Evolutionary conservation across 1,284 basidiomycete species (phyloP), one percentile per base, ranked within the genome.

Genomic region (Microbotryum lychnidis-dioicae): DNA sequence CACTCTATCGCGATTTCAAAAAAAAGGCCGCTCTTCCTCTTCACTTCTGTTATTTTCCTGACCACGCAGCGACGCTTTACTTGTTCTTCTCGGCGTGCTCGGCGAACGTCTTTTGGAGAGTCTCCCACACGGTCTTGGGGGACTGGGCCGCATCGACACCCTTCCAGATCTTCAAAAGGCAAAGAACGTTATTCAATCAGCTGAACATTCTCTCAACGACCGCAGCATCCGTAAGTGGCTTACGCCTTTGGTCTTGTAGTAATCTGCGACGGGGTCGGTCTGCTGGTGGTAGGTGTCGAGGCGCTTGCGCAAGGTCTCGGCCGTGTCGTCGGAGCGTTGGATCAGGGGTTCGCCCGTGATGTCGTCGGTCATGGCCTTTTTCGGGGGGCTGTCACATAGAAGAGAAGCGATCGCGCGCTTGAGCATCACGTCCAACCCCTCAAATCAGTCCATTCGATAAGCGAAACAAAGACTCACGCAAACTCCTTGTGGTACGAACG

Each of bases 401-500:
- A 2, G 46, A 58, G 44, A 46, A n/a, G 33, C 6, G 44, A 20
- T 45, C 9, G 8, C 9, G 25, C 18, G 7, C 20, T 18, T 23
- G n/a, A 20, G 49, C 44, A 2, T n/a, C 49, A 12, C 23, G 27
- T 33, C 50, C 10, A 52, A 48, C 48, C n/a, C 27, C 27, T 27
- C 27, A 27, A 27, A 27, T 27, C 27, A 27, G 6, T 6, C 27
- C 27, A 27, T 27, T 37, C 14, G 37, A 37, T 12, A 37, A 37
- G 10, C 9, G 12, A 16, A 37, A 10, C 9, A 37, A 12, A 16
- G 44, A 83, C 89, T 76, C 74, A 94, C 91, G 83, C 82, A 83
- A 94, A 98, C 76, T 96, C 91, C 72, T 81, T 87, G 83, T 98
- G 94, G 78, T 98, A 98, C 60, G 86, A 87, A 66, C 94, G 81